A percentile compares a stretch with the other conserved stretches of the same genome.
These are phyloP conservation scores for Venturiaceae sp. DNA, from an alignment of 2,329 filamentous ascomycete species.

Conservation along the genomic window DNA sequence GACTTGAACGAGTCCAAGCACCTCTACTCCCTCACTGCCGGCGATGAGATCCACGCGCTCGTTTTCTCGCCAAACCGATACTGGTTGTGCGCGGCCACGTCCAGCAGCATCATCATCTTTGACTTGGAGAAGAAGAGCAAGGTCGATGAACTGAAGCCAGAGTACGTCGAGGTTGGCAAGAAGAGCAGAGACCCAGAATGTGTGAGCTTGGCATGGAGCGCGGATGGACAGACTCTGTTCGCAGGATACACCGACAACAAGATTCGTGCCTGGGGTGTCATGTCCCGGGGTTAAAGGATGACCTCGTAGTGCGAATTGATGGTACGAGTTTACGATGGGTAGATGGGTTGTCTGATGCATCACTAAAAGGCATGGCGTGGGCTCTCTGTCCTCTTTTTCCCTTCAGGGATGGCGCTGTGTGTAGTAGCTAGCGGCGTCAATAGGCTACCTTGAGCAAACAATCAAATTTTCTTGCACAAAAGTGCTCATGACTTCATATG, in stretches of 20 bases:
- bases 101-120: conserved; percentile 99
- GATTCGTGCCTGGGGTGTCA: conserved; percentile 95
- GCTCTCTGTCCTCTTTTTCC: not conserved
- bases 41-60: conserved; percentile 99
- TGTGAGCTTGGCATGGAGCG: conserved; percentile 92
- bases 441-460: conserved; percentile 1
- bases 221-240: conserved; percentile 98
- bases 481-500: not conserved
- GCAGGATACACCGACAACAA: conserved; percentile 99
- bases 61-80: conserved; percentile 99
- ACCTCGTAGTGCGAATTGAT: not conserved
- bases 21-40: conserved; percentile 98
- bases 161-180: conserved; percentile 93
- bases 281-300: conserved; percentile 57
- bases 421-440: conserved; percentile 1
- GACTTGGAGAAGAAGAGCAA: conserved; percentile 99
- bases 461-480: not conserved
- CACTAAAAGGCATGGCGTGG: not conserved
- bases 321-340: not conserved
- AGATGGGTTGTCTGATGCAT: not conserved
- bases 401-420: not conserved
- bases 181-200: conserved; percentile 99
- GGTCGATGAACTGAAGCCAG: conserved; percentile 99
- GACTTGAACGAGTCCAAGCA: conserved; percentile 99
- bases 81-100: conserved; percentile 98